phyloP scores from a whole-genome alignment of 2,329 filamentous ascomycete genomes.

The Akanthomyces dipterigenus region DNA sequence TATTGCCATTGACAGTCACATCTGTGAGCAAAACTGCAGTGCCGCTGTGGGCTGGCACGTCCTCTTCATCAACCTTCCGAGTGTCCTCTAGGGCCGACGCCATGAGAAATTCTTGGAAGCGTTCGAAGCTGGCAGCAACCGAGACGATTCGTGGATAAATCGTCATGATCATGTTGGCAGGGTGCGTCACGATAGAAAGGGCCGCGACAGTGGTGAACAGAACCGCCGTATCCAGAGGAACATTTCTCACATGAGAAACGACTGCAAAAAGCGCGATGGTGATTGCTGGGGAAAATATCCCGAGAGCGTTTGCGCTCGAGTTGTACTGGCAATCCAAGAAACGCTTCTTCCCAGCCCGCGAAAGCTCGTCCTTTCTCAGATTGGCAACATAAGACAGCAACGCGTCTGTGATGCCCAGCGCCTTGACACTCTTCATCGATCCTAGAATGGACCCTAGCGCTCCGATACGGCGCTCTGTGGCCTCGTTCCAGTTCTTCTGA shows the following conservation, averaged over 20 bases:
- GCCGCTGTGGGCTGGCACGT: background rate
- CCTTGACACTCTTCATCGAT: conserved; percentile 12
- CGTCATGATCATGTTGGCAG: conserved; percentile 18
- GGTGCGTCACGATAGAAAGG: conserved; percentile 13
- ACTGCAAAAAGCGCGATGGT: conserved; percentile 7
- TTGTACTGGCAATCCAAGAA: conserved; percentile 10
- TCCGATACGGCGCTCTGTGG: conserved; percentile 34
- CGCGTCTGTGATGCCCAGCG: conserved; percentile 4
- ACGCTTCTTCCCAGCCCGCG: background rate
- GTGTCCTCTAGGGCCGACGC: background rate
- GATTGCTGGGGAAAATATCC: conserved; percentile 7
- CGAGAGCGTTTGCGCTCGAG: conserved; percentile 9
- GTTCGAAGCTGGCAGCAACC: conserved; percentile 7
- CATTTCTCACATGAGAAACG: background rate
- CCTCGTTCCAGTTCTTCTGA: conserved; percentile 33
- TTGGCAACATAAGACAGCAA: background rate
- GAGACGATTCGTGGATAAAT: conserved; percentile 12
- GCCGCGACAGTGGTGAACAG: conserved; percentile 9
- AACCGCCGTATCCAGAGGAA: conserved; percentile 2
- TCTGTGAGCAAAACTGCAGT: background rate
- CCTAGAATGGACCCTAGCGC: conserved; percentile 27
- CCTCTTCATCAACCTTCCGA: background rate
- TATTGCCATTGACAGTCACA: background rate
- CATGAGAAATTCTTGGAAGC: conserved; percentile 6
- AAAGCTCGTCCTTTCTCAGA: background rate